Evolutionary conservation across 2,329 filamentous ascomycete genomes (phyloP), one percentile per base, ranked within the genome.

Genomic region (Rhinocladiella similis): DNA sequence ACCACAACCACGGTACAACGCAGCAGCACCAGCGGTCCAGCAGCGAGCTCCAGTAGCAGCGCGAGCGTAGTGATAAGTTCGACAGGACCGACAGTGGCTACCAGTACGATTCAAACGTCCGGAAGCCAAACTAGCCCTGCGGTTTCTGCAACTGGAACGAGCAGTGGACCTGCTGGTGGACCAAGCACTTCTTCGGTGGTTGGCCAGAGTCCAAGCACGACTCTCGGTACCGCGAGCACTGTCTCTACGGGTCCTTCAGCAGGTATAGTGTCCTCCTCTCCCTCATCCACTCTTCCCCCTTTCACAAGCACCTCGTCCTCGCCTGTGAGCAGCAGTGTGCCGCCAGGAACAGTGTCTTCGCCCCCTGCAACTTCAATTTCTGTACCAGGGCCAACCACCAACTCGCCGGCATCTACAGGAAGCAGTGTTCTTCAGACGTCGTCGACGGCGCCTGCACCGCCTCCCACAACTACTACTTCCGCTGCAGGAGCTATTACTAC

Each of bases 181-280:
- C 29, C 49, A 56, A 56, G 57, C 50, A 54, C 50, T 54, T 51
- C 50, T 22, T 50, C 55, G 16, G 46, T 50, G 25, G 55, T 41
- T 51, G 38, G 43, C 36, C 48, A 48, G 49, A 57, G 50, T 48
- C 39, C 53, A 20, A 50, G 45, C 35, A 39, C 53, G 42, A 45
- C 47, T 52, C 50, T 36, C 27, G 35, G 43, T 57, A 49, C 50
- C 39, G 42, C 35, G 25, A 55, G 39, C 53, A 20, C 56, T 22
- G 42, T 42, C 46, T 56, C 25, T 27, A 27, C 53, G 27, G 54
- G 50, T 54, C 57, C 57, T 55, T 46, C 51, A 60, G 47, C 59
- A 61, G 56, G 59, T 61, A 61, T 50, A 54, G 59, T 59, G 48
- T 50, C 52, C 53, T 56, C 59, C 48, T 54, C 59, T 56, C 47